phyloP scores from a whole-genome alignment of 768 basidiomycete genomes.

The Psilocybe tampanensis region DNA sequence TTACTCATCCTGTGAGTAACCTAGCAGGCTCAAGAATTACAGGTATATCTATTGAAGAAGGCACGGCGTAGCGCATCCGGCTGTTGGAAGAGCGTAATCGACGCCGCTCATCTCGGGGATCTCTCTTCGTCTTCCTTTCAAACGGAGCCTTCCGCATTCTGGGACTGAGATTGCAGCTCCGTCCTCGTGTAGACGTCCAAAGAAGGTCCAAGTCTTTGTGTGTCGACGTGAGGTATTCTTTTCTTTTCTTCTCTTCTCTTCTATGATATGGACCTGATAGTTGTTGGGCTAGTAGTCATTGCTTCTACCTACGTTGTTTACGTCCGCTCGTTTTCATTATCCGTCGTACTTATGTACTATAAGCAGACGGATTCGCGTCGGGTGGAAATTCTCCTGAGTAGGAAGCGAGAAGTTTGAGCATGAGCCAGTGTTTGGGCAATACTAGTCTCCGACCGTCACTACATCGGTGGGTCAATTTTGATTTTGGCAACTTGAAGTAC shows the following conservation, averaged over 20 bases:
- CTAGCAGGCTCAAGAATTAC: no score
- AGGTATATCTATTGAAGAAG: no score
- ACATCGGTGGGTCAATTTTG: no score
- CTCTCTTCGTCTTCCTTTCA: not conserved
- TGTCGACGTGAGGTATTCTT: not conserved
- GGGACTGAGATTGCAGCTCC: not conserved
- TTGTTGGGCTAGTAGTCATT: not conserved
- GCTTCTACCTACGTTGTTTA: not conserved
- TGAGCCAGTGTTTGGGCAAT: no score
- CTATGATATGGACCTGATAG: not conserved
- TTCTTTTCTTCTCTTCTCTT: not conserved
- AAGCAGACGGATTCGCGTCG: no score
- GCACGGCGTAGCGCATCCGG: no score
- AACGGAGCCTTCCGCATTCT: not conserved
- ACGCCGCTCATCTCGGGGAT: slow-evolving; percentile 2
- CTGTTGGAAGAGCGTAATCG: no score
- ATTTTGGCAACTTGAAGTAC: no score
- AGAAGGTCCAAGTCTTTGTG: not conserved
- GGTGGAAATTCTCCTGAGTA: no score
- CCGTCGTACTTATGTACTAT: not conserved
- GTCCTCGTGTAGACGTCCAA: not conserved
- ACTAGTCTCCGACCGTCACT: no score
- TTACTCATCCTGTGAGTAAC: no score
- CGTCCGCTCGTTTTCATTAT: not conserved
- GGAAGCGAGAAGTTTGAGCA: no score